These are phyloP conservation scores for Pistacia vera DNA, from an alignment of 345 rosid species.

Conservation along the genomic window DNA sequence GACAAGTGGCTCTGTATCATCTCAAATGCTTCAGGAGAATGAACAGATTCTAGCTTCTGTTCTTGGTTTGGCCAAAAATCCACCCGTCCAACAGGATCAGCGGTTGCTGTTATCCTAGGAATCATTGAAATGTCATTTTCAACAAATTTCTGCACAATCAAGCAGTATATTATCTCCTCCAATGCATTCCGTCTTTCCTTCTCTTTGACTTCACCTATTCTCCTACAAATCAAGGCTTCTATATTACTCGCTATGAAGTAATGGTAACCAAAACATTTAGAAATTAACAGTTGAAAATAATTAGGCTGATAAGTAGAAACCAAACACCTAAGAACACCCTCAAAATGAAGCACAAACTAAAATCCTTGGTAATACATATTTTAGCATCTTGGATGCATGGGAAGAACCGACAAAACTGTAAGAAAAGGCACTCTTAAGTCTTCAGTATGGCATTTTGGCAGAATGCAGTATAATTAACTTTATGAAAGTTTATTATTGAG, in stretches of 20 bases:
- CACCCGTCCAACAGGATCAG: constrained; percentile 78
- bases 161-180: constrained; percentile 85
- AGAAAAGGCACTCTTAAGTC: background rate
- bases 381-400: background rate
- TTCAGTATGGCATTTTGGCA: background rate
- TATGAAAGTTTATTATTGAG: background rate
- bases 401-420: background rate
- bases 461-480: background rate
- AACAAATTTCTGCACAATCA: constrained; percentile 73
- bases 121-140: constrained; percentile 75
- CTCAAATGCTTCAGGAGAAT: constrained; percentile 90
- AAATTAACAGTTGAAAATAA: background rate
- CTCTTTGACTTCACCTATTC: constrained; percentile 85
- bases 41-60: constrained; percentile 77
- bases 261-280: constrained; percentile 2
- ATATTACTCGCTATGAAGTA: constrained; percentile 4
- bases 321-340: background rate
- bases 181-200: constrained; percentile 64
- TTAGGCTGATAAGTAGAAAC: background rate
- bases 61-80: constrained; percentile 98
- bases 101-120: constrained; percentile 60
- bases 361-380: background rate
- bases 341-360: background rate
- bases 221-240: constrained; percentile 42
- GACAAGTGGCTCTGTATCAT: constrained; percentile 91